Conservation (phyloP, 139 green algal genomes). For the Asterochloris sp. region DNA sequence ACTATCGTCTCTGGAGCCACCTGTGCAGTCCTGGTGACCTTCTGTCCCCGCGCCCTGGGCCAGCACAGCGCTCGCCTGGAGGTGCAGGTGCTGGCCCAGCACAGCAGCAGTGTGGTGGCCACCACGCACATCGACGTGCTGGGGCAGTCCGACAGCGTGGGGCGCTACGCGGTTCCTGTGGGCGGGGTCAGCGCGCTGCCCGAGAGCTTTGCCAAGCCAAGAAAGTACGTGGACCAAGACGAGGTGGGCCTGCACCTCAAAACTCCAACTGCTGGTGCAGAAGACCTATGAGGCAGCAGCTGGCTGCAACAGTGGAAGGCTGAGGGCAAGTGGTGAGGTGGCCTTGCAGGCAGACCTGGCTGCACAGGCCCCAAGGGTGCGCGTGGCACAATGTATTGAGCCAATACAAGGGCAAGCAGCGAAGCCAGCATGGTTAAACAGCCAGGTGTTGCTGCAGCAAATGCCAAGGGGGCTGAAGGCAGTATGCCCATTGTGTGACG, state of each 20-base stretch:
- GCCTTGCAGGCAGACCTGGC: too few species aligned
- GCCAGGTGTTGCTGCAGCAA: too few species aligned
- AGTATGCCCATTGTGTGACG: too few species aligned
- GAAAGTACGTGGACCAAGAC: constrained; percentile 13
- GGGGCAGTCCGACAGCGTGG: neutral
- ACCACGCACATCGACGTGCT: constrained; percentile 1
- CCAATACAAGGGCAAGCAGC: too few species aligned
- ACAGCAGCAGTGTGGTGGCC: neutral
- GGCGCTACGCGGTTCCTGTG: neutral
- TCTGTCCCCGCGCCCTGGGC: constrained; percentile 15
- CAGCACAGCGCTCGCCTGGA: constrained; percentile 9
- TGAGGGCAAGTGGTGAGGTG: too few species aligned
- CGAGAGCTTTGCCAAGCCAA: constrained; percentile 13
- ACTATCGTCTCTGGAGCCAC: constrained; percentile 1
- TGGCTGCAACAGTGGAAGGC: too few species aligned
- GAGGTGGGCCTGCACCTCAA: neutral
- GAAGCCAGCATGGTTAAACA: too few species aligned
- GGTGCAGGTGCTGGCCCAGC: constrained; percentile 13
- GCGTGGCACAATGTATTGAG: too few species aligned
- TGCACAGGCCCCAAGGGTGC: too few species aligned
- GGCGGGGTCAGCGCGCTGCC: constrained; percentile 3
- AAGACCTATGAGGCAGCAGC: too few species aligned
- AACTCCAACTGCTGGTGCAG: too few species aligned
- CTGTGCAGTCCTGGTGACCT: constrained; percentile 7
- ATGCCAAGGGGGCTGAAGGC: too few species aligned